Evolutionary conservation across 768 basidiomycete genomes (phyloP).

Genomic region (Suillus spraguei): DNA sequence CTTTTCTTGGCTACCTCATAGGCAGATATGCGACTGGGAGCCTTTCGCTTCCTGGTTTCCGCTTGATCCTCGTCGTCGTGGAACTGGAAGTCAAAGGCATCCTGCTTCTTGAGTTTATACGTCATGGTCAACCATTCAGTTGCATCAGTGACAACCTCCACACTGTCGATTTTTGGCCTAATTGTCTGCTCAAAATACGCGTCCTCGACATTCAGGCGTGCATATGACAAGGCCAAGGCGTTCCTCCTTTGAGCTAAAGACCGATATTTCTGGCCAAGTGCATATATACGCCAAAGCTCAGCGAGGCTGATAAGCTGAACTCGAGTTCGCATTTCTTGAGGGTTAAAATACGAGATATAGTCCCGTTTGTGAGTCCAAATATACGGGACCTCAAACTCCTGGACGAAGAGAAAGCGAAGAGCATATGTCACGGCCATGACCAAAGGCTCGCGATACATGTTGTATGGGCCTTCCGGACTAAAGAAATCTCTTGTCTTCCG

Average conservation of each 20-base stretch:
- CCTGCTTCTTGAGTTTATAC: slow-evolving; percentile 74
- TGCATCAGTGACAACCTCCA: slow-evolving; percentile 89
- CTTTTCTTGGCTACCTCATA: slow-evolving; percentile 87
- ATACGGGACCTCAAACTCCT: slow-evolving; percentile 92
- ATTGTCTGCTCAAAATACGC: slow-evolving; percentile 78
- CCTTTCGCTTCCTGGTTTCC: slow-evolving; percentile 66
- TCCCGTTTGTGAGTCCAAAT: slow-evolving; percentile 96
- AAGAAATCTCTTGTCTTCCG: slow-evolving; percentile 76
- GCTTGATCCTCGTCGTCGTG: slow-evolving; percentile 65
- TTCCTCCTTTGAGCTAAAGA: slow-evolving; percentile 78
- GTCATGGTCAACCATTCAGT: slow-evolving; percentile 90
- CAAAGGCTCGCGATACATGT: slow-evolving; percentile 64
- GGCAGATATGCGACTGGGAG: slow-evolving; percentile 80
- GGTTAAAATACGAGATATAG: slow-evolving; percentile 83
- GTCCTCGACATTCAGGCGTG: slow-evolving; percentile 67
- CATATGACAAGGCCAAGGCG: slow-evolving; percentile 64
- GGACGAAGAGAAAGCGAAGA: slow-evolving; percentile 81
- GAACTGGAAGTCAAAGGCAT: slow-evolving; percentile 62
- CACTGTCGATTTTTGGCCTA: slow-evolving; percentile 66
- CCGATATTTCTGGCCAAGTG: slow-evolving; percentile 88
- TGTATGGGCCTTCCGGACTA: slow-evolving; percentile 59
- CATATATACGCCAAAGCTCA: slow-evolving; percentile 91
- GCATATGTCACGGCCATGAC: slow-evolving; percentile 79
- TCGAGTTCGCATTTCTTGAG: slow-evolving; percentile 59
- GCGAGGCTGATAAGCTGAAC: slow-evolving; percentile 71